phyloP scores from a whole-genome alignment of 495 filamentous ascomycete species.

The Articulospora tetracladia region DNA sequence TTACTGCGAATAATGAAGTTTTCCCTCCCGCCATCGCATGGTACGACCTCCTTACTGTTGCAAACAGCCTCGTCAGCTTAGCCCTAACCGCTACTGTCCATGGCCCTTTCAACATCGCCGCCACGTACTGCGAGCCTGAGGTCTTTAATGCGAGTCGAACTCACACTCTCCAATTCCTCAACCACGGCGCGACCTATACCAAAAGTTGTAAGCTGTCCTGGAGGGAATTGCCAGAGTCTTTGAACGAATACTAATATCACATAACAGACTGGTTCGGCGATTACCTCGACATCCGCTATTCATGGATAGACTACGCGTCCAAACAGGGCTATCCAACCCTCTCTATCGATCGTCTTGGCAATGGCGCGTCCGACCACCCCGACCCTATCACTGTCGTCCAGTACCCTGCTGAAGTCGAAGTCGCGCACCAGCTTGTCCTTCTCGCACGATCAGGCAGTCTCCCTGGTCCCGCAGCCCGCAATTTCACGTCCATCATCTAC shows the following conservation, averaged over 20 bases:
- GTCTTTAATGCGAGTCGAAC: background rate
- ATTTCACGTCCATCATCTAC: slow-evolving; percentile 31
- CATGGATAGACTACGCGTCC: slow-evolving; percentile 22
- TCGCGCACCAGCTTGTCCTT: slow-evolving; percentile 19
- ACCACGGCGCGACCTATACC: slow-evolving; percentile 23
- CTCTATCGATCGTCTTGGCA: slow-evolving; percentile 43
- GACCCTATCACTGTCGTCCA: slow-evolving; percentile 54
- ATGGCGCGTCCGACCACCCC: slow-evolving; percentile 51
- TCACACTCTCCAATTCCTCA: slow-evolving; percentile 21
- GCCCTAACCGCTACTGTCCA: background rate
- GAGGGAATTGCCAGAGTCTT: background rate
- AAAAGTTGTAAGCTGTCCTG: slow-evolving; percentile 4
- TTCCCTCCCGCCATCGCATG: background rate
- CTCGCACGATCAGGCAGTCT: background rate
- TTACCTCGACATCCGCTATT: slow-evolving; percentile 3
- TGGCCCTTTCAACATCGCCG: slow-evolving; percentile 43
- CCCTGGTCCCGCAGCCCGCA: background rate
- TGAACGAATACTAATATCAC: background rate
- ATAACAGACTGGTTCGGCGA: slow-evolving; percentile 11
- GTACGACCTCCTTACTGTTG: background rate
- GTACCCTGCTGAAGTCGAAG: slow-evolving; percentile 37
- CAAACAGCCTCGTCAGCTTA: background rate
- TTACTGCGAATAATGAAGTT: background rate
- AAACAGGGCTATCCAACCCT: slow-evolving; percentile 26
- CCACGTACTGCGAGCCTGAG: slow-evolving; percentile 43